phyloP scores from a whole-genome alignment of 768 basidiomycete species.

The Peribolospora baueri region DNA sequence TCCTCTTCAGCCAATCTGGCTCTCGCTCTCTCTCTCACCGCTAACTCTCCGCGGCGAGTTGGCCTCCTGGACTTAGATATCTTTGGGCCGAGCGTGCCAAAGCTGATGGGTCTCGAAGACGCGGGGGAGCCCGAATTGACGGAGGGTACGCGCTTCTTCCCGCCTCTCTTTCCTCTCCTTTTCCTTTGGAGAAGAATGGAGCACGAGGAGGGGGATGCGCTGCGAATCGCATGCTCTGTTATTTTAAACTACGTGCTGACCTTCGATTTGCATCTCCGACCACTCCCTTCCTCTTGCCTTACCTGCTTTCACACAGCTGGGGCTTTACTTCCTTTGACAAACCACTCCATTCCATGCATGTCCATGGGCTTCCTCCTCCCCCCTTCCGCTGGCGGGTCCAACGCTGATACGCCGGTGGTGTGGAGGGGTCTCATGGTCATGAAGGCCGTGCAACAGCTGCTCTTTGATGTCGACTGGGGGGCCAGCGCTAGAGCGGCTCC shows the following conservation, averaged over 20 bases:
- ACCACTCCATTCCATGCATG: constrained; percentile 82
- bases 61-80: constrained; percentile 86
- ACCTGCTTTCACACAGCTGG: constrained; percentile 28
- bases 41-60: constrained; percentile 31
- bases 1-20: constrained; percentile 46
- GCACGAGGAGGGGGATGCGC: too few relatives aligned
- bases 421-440: constrained; percentile 98
- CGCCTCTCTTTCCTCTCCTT: neutral
- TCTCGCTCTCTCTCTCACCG: constrained; percentile 34
- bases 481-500: constrained; percentile 9
- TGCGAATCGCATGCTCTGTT: too few relatives aligned
- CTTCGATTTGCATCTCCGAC: neutral
- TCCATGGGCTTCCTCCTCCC: constrained; percentile 82
- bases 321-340: constrained; percentile 52
- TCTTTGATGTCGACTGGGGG: constrained; percentile 89
- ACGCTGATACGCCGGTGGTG: constrained; percentile 54
- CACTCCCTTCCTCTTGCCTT: neutral
- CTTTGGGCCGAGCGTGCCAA: constrained; percentile 83
- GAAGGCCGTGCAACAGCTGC: constrained; percentile 82
- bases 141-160: constrained; percentile 25
- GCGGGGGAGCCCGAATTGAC: constrained; percentile 57
- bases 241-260: too few relatives aligned
- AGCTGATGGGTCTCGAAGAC: constrained; percentile 64
- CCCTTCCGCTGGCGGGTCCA: constrained; percentile 25
- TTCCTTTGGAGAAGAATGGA: neutral